Base-by-base conservation (phyloP, 768 basidiomycete genomes). In the Calocybe cyanea region DNA sequence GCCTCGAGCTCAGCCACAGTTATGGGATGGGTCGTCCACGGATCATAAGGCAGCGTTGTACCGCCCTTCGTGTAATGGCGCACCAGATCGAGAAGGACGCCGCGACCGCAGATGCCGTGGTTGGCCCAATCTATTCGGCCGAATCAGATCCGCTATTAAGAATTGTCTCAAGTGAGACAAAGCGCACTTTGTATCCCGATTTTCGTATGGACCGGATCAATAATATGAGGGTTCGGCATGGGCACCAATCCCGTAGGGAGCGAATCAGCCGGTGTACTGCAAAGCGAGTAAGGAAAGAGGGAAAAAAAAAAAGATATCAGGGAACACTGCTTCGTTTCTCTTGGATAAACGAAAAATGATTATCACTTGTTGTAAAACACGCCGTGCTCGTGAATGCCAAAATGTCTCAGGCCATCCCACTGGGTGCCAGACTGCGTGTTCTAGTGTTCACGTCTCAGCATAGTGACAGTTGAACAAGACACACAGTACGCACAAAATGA, bases 361-460 rank as follows among this genome's bases (percentile, higher is more conserved):
- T 49, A 55, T 37, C 51, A 81, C 81, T 82, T 80, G 63, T 83
- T 78, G 59, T 84, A 85, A 56, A 79, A 82, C 17, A 82, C 65
- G 2, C 67, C 68, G 50, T 83, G 73, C 13, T 76, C 70, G 0
- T 60, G 38, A 33, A 84, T 48, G 2, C 80, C 80, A 54, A 71
- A 80, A 52, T 85, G 81, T 48, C 75, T 70, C 57, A 84, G 45
- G 7, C 83, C 81, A 52, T 85, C 83, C 83, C 83, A 84, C 53
- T 86, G 83, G 3, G 80, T 72, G 7, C 83, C 81, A 0, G 81
- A 82, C 63, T 85, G 84, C 0, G 83, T 82, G 51, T 86, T 85
- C 83, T 85, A 54, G n/a, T 7, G 41, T 19, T 30, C 4, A 43
- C 34, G 34, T 35, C 34, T n/a, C 7, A 14, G 20, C 1, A 24